These are phyloP conservation scores for Rhizopogon vesiculosus DNA, from an alignment of 768 basidiomycete genomes.

Conservation along the genomic window DNA sequence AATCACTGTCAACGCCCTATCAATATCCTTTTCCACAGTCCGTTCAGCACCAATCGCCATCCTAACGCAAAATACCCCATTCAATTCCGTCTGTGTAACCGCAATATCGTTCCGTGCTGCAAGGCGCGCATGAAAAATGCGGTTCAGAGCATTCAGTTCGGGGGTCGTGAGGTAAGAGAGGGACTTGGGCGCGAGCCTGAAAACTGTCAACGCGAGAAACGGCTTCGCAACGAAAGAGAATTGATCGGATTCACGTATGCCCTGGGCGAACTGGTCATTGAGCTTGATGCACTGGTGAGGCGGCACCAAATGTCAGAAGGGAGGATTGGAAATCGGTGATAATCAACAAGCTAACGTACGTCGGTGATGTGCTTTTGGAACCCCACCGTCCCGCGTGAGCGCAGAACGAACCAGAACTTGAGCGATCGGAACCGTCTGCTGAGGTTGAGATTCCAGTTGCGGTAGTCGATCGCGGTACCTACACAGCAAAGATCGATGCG, in stretches of 20 bases:
- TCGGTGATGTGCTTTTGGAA: conserved; percentile 74
- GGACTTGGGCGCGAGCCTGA: conserved; percentile 51
- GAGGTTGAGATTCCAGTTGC: conserved; percentile 38
- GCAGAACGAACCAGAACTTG: conserved; percentile 89
- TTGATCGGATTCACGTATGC: conserved; percentile 43
- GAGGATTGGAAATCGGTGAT: not conserved
- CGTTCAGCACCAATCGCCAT: conserved; percentile 70
- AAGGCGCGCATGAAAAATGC: conserved; percentile 52
- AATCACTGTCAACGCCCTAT: conserved; percentile 53
- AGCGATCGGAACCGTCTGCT: conserved; percentile 86
- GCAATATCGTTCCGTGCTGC: conserved; percentile 45
- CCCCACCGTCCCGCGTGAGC: conserved; percentile 76
- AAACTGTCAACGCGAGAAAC: conserved; percentile 71
- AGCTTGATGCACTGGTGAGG: conserved; percentile 49
- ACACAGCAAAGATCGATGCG: too few species aligned
- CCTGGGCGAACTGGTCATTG: conserved; percentile 53
- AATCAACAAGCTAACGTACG: conserved; percentile 29
- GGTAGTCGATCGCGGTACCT: too few species aligned
- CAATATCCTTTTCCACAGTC: conserved; percentile 63
- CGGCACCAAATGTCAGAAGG: not conserved
- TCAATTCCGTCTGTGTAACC: conserved; percentile 56
- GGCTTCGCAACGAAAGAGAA: conserved; percentile 68
- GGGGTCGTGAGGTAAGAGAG: too few species aligned
- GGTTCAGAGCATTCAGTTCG: conserved; percentile 60
- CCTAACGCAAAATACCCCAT: conserved; percentile 59